phyloP scores from a whole-genome alignment of 371 early-diverging fungal genomes.

The Nematocida sp. region DNA sequence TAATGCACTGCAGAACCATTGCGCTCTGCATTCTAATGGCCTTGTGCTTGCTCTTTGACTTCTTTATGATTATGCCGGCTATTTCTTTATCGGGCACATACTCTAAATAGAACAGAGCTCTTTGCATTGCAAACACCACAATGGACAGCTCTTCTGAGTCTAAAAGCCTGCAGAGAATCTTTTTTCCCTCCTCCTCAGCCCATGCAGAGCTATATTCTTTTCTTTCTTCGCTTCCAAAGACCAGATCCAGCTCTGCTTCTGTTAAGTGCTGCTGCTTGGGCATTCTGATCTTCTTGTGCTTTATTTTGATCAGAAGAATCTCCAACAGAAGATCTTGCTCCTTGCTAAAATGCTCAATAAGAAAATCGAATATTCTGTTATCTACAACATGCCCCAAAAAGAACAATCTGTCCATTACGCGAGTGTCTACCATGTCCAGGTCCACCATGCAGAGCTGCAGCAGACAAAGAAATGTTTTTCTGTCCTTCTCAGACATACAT shows the following conservation, averaged over 20 bases:
- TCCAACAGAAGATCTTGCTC: conserved; percentile 48
- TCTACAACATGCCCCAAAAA: conserved; percentile 30
- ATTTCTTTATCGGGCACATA: conserved; percentile 19
- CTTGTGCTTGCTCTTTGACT: conserved; percentile 25
- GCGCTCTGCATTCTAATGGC: conserved; percentile 35
- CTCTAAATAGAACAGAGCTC: conserved; percentile 3
- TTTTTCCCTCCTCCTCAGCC: conserved; percentile 8
- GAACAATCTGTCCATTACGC: conserved; percentile 22
- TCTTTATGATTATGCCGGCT: background rate
- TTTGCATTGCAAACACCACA: background rate
- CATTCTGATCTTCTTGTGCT: background rate
- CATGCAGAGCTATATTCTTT: background rate
- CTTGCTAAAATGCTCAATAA: conserved; percentile 29
- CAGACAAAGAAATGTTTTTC: background rate
- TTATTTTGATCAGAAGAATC: conserved; percentile 38
- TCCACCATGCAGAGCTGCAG: conserved; percentile 19
- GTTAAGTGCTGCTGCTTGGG: conserved; percentile 13
- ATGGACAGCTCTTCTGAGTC: conserved; percentile 4
- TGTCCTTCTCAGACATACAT: background rate
- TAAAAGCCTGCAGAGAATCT: conserved; percentile 19
- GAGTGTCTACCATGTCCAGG: conserved; percentile 33
- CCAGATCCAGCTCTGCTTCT: conserved; percentile 10
- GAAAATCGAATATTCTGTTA: conserved; percentile 26
- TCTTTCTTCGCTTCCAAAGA: conserved; percentile 13
- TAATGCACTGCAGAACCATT: background rate